Evolutionary conservation across 2,329 filamentous ascomycete species (phyloP).

Genomic region (Mariannaea sp.): DNA sequence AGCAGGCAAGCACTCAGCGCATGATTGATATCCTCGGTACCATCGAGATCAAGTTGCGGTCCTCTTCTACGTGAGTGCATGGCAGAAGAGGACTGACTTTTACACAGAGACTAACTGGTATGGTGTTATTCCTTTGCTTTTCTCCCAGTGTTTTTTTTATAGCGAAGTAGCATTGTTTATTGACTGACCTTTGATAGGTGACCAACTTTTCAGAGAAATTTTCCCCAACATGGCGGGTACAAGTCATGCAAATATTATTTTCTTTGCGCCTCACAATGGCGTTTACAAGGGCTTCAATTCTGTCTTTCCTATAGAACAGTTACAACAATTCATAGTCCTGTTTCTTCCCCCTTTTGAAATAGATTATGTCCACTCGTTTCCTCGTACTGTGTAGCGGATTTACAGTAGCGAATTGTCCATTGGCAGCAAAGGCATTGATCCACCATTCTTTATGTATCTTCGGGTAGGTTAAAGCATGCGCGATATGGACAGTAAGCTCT

Average conservation of each 20-base stretch:
- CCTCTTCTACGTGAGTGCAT: slow-evolving; percentile 7
- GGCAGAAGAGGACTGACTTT: background rate
- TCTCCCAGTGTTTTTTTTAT: too few species aligned
- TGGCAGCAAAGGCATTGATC: too few species aligned
- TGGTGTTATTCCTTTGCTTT: background rate
- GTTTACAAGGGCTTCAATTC: background rate
- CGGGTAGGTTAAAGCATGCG: too few species aligned
- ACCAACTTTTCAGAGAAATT: background rate
- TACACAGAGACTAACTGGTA: background rate
- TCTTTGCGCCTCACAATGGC: background rate
- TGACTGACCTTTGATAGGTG: background rate
- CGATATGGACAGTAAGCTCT: too few species aligned
- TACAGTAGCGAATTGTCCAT: too few species aligned
- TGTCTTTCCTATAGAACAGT: background rate
- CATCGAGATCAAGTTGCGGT: slow-evolving; percentile 13
- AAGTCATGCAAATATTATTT: background rate
- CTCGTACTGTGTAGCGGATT: too few species aligned
- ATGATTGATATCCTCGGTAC: slow-evolving; percentile 18
- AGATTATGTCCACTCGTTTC: background rate
- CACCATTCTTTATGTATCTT: too few species aligned
- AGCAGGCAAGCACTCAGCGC: slow-evolving; percentile 6
- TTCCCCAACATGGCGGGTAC: background rate
- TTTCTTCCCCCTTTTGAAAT: background rate
- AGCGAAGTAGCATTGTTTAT: too few species aligned
- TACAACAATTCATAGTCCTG: background rate